Base-by-base conservation (phyloP, 257 asterid genomes). In the Ophiorrhiza pumila region DNA sequence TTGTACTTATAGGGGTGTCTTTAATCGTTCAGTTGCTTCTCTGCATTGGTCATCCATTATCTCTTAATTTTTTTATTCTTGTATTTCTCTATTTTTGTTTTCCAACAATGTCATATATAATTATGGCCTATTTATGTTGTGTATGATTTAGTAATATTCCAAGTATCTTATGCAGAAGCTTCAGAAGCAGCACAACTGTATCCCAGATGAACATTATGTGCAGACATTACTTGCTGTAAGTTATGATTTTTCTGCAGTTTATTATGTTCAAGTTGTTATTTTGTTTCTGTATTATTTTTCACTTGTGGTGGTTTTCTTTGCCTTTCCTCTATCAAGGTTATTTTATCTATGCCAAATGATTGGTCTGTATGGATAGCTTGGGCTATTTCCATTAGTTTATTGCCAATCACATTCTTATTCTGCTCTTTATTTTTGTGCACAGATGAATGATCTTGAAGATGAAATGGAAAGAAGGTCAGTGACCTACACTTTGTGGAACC, bases 191-290 rank as follows among this genome's bases (percentile, higher is more conserved):
- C 97, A 92, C 80, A 84, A 95, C 82, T 92, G 98, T 80, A 92
- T 95, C 79, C 99, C 99, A 0, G 99, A 95, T 84, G 99, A 95
- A 85, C 99, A 95, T 80, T 95, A 92, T 72, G 92, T 92, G 74
- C 97, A 81, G 83, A 92, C 98, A 62, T 86, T 95, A 68, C 89
- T 95, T 57, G 92, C 96, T 22, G 98, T 95, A 83, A 76, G 95
- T 74, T 49, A 7, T 70, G 53, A 60, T 47, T 27, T 27, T 60
- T 41, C 12, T 35, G 57, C 67, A 29, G 25, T 72, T 68, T 41
- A 22, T 68, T 7, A 32, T 42, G 3, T n/a, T 75, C 25, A 4
- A 53, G 42, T 39, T 59, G 25, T 22, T 0, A 2, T 42, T 52
- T 18, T 58, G 13, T 42, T 27, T 29, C 58, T 22, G 43, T 20